These are phyloP conservation scores for Mucuna pruriens DNA, from an alignment of 306 rosid genomes.

Conservation along the genomic window DNA sequence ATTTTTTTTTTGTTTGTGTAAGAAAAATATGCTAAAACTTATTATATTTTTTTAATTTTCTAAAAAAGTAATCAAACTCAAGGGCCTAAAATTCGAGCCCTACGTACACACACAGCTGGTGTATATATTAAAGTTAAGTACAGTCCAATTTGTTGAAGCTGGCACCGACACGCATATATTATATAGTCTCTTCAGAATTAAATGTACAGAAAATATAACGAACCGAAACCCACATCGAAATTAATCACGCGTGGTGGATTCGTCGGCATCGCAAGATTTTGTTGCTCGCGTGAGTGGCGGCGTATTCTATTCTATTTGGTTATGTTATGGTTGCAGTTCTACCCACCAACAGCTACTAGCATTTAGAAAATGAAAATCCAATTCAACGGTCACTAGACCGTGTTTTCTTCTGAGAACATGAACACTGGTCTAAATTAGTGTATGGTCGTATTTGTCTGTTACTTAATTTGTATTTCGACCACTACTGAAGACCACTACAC, in stretches of 20 bases:
- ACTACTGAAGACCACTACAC: background rate
- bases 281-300: constrained; percentile 29
- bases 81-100: background rate
- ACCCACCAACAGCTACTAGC: constrained; percentile 4
- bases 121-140: background rate
- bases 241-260: constrained; percentile 39
- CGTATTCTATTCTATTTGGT: background rate
- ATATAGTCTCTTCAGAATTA: constrained; percentile 23
- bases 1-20: background rate
- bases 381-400: background rate
- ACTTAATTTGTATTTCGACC: background rate
- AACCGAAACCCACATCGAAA: background rate
- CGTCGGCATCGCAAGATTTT: constrained; percentile 32
- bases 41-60: background rate
- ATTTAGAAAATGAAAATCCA: background rate
- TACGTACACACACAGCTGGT: background rate
- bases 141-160: background rate
- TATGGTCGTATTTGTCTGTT: constrained; percentile 9
- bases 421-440: background rate
- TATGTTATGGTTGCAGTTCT: background rate
- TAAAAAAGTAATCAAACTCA: background rate
- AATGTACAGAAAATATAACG: constrained; percentile 14
- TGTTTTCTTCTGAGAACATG: background rate
- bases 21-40: background rate
- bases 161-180: constrained; percentile 33